Percentiles rank a stretch among this genome's conserved stretches.
These are phyloP conservation scores for Chrysanthemum makinoi DNA, from an alignment of 129 eudicot genomes.

Conservation along the genomic window DNA sequence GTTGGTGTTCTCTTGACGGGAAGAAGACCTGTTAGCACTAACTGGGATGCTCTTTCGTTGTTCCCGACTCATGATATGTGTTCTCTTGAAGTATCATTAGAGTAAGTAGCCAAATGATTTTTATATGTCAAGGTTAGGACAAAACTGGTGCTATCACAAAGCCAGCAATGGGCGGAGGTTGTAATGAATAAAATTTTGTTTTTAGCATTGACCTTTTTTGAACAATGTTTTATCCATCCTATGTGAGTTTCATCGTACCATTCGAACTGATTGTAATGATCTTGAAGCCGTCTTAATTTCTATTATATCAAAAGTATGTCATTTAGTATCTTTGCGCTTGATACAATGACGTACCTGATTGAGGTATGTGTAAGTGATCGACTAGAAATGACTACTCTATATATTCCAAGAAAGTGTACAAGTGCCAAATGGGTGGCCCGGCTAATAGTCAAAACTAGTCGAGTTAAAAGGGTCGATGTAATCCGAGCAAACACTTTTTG, in stretches of 20 bases:
- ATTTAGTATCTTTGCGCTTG: neutral
- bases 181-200: slow-evolving; percentile 23
- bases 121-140: slow-evolving; percentile 22
- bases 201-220: slow-evolving; percentile 15
- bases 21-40: slow-evolving; percentile 12
- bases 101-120: neutral
- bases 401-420: no score
- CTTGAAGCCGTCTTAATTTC: neutral
- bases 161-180: slow-evolving; percentile 40
- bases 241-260: slow-evolving; percentile 15
- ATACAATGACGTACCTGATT: neutral
- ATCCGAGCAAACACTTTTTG: no score
- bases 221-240: slow-evolving; percentile 6
- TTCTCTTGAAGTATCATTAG: neutral
- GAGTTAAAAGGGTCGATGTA: no score
- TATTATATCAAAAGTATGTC: neutral
- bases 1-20: slow-evolving; percentile 9
- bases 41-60: slow-evolving; percentile 19
- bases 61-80: slow-evolving; percentile 18
- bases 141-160: slow-evolving; percentile 26
- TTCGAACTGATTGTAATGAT: neutral
- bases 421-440: no score
- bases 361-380: neutral
- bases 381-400: no score
- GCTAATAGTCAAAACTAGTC: no score